These are phyloP conservation scores for Lolium rigidum DNA, from an alignment of 176 grass and related monocot genomes.

Conservation along the genomic window DNA sequence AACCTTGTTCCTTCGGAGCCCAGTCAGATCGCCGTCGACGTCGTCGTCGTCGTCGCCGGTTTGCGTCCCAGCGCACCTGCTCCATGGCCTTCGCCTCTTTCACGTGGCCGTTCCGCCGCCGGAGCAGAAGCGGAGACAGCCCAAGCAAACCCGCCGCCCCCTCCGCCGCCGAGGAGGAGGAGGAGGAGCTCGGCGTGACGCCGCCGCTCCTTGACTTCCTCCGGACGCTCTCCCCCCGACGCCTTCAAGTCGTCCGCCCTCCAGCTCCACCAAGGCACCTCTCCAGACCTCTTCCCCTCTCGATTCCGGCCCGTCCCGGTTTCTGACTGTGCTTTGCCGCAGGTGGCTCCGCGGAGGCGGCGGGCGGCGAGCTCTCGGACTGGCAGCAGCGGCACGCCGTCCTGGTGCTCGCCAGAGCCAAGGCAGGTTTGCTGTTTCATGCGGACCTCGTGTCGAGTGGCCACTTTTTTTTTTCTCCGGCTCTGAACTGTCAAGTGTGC, in stretches of 20 bases:
- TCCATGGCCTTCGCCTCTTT: conserved; percentile 44
- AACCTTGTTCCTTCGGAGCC: background rate
- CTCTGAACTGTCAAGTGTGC: background rate
- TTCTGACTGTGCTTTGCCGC: conserved; percentile 22
- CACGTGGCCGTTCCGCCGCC: conserved; percentile 55
- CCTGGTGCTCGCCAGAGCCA: conserved; percentile 61
- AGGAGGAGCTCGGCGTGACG: conserved; percentile 64
- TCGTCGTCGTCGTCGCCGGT: background rate
- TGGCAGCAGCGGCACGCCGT: conserved; percentile 68
- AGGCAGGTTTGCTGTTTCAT: conserved; percentile 39
- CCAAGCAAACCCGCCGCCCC: conserved; percentile 25
- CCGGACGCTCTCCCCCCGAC: background rate
- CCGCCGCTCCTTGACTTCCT: conserved; percentile 65
- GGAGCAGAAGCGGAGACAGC: conserved; percentile 16
- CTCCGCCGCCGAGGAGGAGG: conserved; percentile 14
- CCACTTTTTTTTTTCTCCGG: background rate
- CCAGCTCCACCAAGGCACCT: background rate
- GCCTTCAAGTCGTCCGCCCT: background rate
- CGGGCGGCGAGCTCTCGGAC: conserved; percentile 46
- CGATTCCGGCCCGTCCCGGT: background rate
- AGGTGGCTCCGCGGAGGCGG: conserved; percentile 36
- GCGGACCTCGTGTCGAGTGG: background rate
- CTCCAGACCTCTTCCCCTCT: background rate
- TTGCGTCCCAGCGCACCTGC: background rate
- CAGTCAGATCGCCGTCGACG: background rate